Percentiles rank a stretch among this genome's conserved stretches.
Conservation (phyloP, 1,284 basidiomycete species). For the Tilletia caries region DNA sequence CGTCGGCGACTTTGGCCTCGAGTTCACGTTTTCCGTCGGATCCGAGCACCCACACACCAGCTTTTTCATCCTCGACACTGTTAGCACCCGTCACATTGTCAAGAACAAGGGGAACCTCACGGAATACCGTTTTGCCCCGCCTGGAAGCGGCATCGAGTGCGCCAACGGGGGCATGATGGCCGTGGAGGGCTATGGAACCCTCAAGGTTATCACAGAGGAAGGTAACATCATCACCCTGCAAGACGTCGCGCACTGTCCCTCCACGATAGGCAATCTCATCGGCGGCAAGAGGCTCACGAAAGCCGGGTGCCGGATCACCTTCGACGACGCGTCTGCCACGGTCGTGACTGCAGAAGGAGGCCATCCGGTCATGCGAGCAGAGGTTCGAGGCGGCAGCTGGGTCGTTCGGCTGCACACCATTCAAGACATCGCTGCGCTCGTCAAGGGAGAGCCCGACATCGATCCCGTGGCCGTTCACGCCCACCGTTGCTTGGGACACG, state of each 20-base stretch:
- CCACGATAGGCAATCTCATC: not conserved
- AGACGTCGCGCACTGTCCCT: conserved; percentile 3
- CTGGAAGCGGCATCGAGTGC: not conserved
- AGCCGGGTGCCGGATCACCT: not conserved
- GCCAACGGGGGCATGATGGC: not conserved
- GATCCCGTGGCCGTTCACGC: not conserved
- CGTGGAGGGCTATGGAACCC: not conserved
- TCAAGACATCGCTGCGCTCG: not conserved
- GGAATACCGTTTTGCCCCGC: not conserved
- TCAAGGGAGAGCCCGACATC: not conserved
- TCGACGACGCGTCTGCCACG: not conserved
- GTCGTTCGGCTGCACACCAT: not conserved
- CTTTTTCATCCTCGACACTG: conserved; percentile 4
- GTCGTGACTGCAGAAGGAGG: not conserved
- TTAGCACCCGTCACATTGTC: not conserved
- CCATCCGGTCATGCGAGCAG: not conserved
- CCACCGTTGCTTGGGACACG: not conserved
- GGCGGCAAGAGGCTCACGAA: conserved; percentile 11
- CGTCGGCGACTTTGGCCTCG: not conserved
- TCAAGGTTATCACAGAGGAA: not conserved
- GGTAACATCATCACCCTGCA: not conserved
- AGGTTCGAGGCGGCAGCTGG: not conserved
- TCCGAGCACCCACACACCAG: not conserved
- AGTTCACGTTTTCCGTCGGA: not conserved
- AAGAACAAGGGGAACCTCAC: not conserved